Evolutionary conservation across 2,329 filamentous ascomycete species (phyloP), one percentile per base, ranked within the genome.

Genomic region (Botrytis medusae): DNA sequence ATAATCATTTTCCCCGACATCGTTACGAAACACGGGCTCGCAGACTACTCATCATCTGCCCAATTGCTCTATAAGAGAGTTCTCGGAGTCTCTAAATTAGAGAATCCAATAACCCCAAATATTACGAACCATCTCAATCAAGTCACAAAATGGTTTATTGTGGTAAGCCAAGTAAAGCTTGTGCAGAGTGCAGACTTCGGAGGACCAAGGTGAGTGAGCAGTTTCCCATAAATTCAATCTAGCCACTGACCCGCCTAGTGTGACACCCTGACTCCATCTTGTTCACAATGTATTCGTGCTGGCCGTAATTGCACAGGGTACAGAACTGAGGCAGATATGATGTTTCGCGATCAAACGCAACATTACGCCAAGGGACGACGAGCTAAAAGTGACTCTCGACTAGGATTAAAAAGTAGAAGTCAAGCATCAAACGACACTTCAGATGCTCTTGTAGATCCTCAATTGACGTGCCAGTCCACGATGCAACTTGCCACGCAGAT

Each of bases 291-390:
- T 77, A 82, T 85, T 71, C 87, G 87, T 79, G 84, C 86, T 67
- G 83, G 85, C 69, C 83, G 86, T 69, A 75, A 81, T 79, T 89
- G 87, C 72, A 86, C 86, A 51, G 87, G 87, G 73, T 89, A 89
- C 77, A 82, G 87, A 73, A 87, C 88, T 76, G 82, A 86, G 60
- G 83, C 86, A 68, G 86, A 88, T 76, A 83, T 88, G 75, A 87
- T 88, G 85, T 88, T 89, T 76, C 85, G 87, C 54, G 86, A 89
- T 77, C 86, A 89, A 79, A 88, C 86, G 74, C 65, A 74, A 60
- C 67, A 67, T 34, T 71, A 77, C n/a, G 71, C 57, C 42, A 75
- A 64, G 0, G 76, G 74, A 62, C 69, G 72, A 7, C 65, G 74
- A 71, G 25, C 34, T 29, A 8, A 76, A 72, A 62, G 74, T 51